These are phyloP conservation scores for Pelargonium fulgidum DNA, from an alignment of 441 rosid genomes.

Conservation along the genomic window DNA sequence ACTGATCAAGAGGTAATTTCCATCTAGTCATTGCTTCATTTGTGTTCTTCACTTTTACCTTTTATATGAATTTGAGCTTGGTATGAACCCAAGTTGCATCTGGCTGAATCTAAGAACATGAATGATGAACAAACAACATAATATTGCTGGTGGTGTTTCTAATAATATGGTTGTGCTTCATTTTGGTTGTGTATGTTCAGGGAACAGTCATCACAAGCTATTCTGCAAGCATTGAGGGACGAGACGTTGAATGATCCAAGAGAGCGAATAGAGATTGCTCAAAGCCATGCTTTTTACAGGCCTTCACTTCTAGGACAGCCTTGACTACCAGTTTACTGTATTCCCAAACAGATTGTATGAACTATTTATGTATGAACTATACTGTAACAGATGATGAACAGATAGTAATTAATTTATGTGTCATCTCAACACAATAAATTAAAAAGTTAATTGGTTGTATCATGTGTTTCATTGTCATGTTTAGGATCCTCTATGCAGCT, in stretches of 20 bases:
- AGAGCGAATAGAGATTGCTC: conserved; percentile 90
- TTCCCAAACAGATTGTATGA: no score
- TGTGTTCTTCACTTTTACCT: no score
- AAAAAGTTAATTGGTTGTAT: no score
- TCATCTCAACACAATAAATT: no score
- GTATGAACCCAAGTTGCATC: no score
- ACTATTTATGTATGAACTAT: no score
- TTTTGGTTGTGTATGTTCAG: conserved; percentile 30
- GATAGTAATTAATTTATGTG: no score
- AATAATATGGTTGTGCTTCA: conserved; percentile 4
- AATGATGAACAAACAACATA: no score
- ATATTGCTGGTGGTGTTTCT: not conserved
- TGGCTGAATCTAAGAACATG: no score
- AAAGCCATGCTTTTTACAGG: conserved; percentile 83
- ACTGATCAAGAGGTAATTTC: conserved; percentile 47
- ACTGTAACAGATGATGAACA: no score
- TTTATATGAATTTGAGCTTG: not conserved
- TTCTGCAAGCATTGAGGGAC: conserved; percentile 83
- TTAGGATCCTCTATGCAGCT: no score
- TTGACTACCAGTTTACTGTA: conserved; percentile 20
- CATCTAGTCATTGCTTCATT: not conserved
- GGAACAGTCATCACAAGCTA: conserved; percentile 71
- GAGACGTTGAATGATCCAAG: conserved; percentile 92
- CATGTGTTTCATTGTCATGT: no score
- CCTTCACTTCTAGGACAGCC: conserved; percentile 93